These are phyloP conservation scores for Saraca asoca DNA, from an alignment of 331 rosid species.

Conservation along the genomic window DNA sequence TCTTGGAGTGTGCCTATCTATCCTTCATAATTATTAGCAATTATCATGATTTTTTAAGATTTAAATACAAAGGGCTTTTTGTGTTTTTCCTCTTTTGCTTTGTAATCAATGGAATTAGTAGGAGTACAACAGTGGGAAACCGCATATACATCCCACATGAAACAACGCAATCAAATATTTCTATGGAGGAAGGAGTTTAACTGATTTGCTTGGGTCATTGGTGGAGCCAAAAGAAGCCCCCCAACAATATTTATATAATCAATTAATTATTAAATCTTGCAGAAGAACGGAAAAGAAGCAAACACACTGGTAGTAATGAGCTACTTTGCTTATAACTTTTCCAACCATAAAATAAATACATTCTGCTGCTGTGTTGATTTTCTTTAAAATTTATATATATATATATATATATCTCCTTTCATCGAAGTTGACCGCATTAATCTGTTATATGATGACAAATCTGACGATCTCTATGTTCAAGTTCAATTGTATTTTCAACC, in stretches of 20 bases:
- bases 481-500: neutral
- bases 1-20: constrained; percentile 51
- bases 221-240: constrained; percentile 35
- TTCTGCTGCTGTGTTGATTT: constrained; percentile 30
- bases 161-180: constrained; percentile 32
- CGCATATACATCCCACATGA: constrained; percentile 45
- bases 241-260: constrained; percentile 34
- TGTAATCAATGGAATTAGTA: constrained; percentile 40
- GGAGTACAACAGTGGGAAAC: constrained; percentile 35
- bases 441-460: constrained; percentile 36
- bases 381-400: constrained; percentile 33
- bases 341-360: constrained; percentile 41
- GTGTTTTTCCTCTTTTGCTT: constrained; percentile 37
- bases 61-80: constrained; percentile 37
- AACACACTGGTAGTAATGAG: constrained; percentile 17
- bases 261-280: constrained; percentile 50
- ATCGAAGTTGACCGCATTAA: constrained; percentile 48
- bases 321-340: constrained; percentile 59
- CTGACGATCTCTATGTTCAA: neutral
- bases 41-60: constrained; percentile 39
- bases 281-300: constrained; percentile 31
- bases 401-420: constrained; percentile 39
- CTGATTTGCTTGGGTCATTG: constrained; percentile 40
- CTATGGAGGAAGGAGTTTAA: constrained; percentile 35
- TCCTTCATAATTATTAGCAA: constrained; percentile 51